phyloP scores from a whole-genome alignment of 176 grass and related monocot genomes.

The Typha latifolia region DNA sequence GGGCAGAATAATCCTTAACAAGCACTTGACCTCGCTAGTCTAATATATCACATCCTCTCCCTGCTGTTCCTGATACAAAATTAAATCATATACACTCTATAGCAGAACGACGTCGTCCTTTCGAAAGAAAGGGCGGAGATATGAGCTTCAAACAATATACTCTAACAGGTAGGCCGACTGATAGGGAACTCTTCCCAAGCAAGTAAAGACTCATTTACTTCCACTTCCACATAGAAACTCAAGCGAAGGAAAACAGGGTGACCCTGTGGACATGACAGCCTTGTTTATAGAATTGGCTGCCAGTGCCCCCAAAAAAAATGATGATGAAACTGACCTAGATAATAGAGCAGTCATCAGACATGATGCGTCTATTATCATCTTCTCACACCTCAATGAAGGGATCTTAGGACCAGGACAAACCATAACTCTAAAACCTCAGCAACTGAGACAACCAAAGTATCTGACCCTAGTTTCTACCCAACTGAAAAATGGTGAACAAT shows the following conservation, averaged over 20 bases:
- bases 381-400: conserved; percentile 11
- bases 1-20: not conserved
- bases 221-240: not conserved
- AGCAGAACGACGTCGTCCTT: not conserved
- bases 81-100: conserved; percentile 40
- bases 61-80: conserved; percentile 12
- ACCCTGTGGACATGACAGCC: conserved; percentile 17
- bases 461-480: conserved; percentile 4
- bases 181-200: conserved; percentile 4
- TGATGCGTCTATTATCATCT: conserved; percentile 5
- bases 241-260: not conserved
- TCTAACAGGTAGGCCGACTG: not conserved
- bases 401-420: conserved; percentile 19
- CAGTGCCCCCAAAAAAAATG: conserved; percentile 12
- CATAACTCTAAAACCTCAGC: conserved; percentile 24
- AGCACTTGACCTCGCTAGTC: not conserved
- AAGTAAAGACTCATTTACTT: not conserved
- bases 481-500: conserved; percentile 12
- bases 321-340: not conserved
- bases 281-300: not conserved
- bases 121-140: not conserved
- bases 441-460: conserved; percentile 7
- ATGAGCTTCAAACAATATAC: not conserved
- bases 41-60: conserved; percentile 17
- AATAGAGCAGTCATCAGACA: conserved; percentile 18